Conservation (phyloP, 805 yeast genomes). For the Metschnikowia sp. region DNA sequence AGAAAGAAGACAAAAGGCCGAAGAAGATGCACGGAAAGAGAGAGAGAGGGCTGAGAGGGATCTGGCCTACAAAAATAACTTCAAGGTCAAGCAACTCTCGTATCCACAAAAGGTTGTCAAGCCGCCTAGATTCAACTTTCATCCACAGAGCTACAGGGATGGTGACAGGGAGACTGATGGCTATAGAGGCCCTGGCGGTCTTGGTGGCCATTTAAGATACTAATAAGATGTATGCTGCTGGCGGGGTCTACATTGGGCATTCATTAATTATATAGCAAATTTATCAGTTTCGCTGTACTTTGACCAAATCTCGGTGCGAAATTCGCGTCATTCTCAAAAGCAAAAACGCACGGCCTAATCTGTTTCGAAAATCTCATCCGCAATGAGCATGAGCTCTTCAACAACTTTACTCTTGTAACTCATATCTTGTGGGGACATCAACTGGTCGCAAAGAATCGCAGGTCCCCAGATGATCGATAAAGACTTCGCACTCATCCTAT, state of each 20-base stretch:
- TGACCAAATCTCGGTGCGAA: no score
- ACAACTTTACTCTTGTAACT: conserved; percentile 73
- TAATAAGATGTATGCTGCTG: background rate
- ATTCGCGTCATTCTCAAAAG: no score
- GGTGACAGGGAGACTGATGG: conserved; percentile 1
- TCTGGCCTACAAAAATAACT: conserved; percentile 26
- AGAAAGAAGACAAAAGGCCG: conserved; percentile 20
- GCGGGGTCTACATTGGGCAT: background rate
- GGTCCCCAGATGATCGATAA: conserved; percentile 96
- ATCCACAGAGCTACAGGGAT: conserved; percentile 3
- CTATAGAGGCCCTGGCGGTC: conserved; percentile 2
- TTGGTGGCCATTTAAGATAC: conserved; percentile 13
- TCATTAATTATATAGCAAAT: background rate
- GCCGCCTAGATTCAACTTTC: conserved; percentile 34
- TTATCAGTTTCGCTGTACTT: no score
- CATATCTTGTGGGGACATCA: conserved; percentile 66
- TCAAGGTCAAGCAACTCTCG: conserved; percentile 24
- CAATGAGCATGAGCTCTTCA: conserved; percentile 80
- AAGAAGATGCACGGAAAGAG: conserved; percentile 15
- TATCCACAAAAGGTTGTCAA: conserved; percentile 28
- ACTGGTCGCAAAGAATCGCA: conserved; percentile 66
- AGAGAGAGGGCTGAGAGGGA: conserved; percentile 17
- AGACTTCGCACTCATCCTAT: conserved; percentile 80
- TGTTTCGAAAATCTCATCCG: conserved; percentile 64
- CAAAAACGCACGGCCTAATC: conserved; percentile 4